phyloP scores from a whole-genome alignment of 768 basidiomycete genomes.

The Suillus lakei region DNA sequence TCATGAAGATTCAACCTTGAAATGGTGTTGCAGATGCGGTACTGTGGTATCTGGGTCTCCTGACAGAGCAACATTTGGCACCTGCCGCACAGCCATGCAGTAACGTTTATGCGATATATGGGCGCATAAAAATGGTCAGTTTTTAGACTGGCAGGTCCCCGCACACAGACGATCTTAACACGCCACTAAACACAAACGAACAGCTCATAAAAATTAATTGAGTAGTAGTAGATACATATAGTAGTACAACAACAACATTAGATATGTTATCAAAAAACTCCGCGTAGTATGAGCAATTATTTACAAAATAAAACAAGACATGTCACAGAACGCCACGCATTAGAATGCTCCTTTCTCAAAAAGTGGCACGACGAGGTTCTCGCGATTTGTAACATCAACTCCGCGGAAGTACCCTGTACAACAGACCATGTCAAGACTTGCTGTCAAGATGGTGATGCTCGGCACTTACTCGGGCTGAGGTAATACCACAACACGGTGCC shows the following conservation, averaged over 20 bases:
- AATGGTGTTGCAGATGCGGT: not conserved
- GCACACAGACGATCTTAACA: not conserved
- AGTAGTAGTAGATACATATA: conserved; percentile 5
- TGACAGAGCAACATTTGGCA: not conserved
- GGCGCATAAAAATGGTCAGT: not conserved
- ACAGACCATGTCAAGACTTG: conserved; percentile 14
- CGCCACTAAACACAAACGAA: not conserved
- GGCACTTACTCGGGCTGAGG: conserved; percentile 40
- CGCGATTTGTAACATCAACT: conserved; percentile 36
- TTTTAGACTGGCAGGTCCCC: not conserved
- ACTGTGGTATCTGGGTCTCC: not conserved
- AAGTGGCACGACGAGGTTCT: conserved; percentile 33
- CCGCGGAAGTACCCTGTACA: conserved; percentile 38
- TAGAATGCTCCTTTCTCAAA: conserved; percentile 31
- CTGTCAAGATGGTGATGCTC: conserved; percentile 7
- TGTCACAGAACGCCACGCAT: conserved; percentile 10
- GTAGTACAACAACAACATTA: conserved; percentile 19
- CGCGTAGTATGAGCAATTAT: conserved; percentile 17
- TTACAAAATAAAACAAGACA: conserved; percentile 26
- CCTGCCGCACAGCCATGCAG: not conserved
- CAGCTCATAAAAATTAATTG: not conserved
- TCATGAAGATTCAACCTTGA: not conserved
- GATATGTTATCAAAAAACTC: conserved; percentile 18
- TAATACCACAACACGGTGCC: conserved; percentile 47
- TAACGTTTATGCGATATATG: not conserved